Evolutionary conservation across 2,329 filamentous ascomycete species (phyloP), one percentile per base, ranked within the genome.

Genomic region (Fusarium zealandicum): DNA sequence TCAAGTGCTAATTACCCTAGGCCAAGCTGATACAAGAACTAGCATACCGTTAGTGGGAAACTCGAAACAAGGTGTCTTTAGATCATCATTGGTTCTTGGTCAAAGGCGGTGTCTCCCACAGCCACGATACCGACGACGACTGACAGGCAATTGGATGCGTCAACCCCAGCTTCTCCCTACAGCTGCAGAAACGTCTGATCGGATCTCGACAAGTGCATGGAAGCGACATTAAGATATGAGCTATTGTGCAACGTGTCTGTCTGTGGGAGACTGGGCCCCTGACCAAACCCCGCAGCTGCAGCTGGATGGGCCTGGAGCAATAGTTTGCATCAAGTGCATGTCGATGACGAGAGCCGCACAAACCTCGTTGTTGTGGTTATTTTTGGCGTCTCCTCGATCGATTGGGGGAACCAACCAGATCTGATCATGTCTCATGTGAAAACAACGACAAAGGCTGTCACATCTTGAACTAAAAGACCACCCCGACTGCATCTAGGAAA

Each of bases 161-260:
- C 25, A 37, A 37, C 43, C 43, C 43, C 43, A 46, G 22, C 32
- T 37, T 37, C 43, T 18, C 43, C 32, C 37, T 36, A 28, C 32
- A 37, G 31, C 10, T 46, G 32, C 43, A 46, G 43, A 33, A 14
- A 46, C 32, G 16, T 13, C 9, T 13, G 43, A 46, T 46, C 43
- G 32, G 32, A 46, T 46, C 43, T 37, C 18, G 22, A 14, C 28
- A 45, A 36, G 13, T 45, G 42, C 42, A 45, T 45, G 42, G 42
- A 45, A 45, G 31, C 42, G 42, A 45, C 20, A 45, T 45, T 45
- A 20, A 20, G 31, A 33, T 36, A 32, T 20, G 32, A 46, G 30
- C 48, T 54, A 41, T 33, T 56, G 50, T 44, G 52, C 61, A 60
- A 64, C 48, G 53, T 64, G 57, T 63, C 53, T 64, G 57, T 63